Percentiles rank a stretch among this genome's conserved stretches.
These are phyloP conservation scores for Cochlearia excelsa DNA, from an alignment of 345 rosid genomes.

Conservation along the genomic window DNA sequence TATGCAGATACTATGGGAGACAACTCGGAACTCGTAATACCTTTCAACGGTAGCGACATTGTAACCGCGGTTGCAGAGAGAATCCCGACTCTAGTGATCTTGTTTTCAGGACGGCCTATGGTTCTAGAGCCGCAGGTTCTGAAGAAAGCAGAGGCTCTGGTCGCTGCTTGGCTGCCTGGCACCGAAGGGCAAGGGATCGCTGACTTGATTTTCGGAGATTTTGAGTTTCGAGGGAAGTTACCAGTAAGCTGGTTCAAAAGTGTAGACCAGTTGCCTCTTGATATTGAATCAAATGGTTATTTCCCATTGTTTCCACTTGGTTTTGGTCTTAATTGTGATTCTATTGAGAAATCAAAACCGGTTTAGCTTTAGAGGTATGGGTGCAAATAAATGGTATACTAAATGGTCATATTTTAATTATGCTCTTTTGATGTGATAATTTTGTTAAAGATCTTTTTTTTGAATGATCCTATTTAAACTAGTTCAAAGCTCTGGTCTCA, in stretches of 20 bases:
- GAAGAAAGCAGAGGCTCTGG: conserved; percentile 59
- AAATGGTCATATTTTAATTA: too few species aligned
- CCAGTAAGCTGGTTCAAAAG: conserved; percentile 72
- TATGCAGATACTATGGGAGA: conserved; percentile 74
- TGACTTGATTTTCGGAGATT: conserved; percentile 68
- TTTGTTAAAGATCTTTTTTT: too few species aligned
- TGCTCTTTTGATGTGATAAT: too few species aligned
- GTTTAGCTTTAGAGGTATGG: too few species aligned
- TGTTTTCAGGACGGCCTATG: conserved; percentile 76
- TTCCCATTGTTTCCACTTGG: too few species aligned
- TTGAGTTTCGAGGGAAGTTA: conserved; percentile 53
- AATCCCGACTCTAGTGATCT: conserved; percentile 57
- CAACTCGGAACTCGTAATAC: conserved; percentile 56
- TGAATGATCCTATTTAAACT: too few species aligned
- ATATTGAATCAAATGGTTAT: too few species aligned
- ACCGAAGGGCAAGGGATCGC: conserved; percentile 66
- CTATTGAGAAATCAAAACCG: too few species aligned
- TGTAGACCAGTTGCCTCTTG: too few species aligned
- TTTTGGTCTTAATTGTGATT: too few species aligned
- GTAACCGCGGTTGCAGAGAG: conserved; percentile 50
- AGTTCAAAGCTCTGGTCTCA: too few species aligned
- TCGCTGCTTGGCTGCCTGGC: conserved; percentile 95
- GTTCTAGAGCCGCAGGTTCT: conserved; percentile 53
- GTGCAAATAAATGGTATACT: too few species aligned
- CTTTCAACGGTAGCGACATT: conserved; percentile 51